Conservation (phyloP, 2,329 filamentous ascomycete genomes). For the Colletotrichum sp. region DNA sequence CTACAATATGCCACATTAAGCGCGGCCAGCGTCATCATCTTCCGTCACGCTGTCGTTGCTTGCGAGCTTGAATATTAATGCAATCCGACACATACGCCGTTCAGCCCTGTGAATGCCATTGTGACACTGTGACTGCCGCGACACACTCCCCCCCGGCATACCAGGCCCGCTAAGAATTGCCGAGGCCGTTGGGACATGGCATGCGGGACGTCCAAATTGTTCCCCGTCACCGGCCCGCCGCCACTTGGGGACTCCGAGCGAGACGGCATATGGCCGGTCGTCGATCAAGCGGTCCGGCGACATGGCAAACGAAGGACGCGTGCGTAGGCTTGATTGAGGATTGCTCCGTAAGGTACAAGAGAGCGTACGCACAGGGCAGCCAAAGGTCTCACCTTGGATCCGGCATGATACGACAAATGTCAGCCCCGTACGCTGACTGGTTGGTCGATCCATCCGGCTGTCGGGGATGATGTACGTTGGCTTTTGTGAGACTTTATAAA, state of each 20-base stretch:
- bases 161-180: not conserved
- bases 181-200: not conserved
- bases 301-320: not conserved
- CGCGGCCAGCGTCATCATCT: not conserved
- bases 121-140: not conserved
- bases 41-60: not conserved
- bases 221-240: not conserved
- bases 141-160: not conserved
- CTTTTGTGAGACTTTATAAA: not conserved
- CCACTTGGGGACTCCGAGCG: not conserved
- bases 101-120: not conserved
- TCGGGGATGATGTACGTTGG: not conserved
- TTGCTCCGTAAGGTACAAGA: not conserved
- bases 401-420: constrained; percentile 12
- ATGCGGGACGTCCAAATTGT: not conserved
- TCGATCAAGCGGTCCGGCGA: not conserved
- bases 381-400: constrained; percentile 5
- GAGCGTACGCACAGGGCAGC: constrained; percentile 3
- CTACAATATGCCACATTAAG: too few relatives aligned
- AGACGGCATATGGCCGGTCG: not conserved
- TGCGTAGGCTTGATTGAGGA: not conserved
- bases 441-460: constrained; percentile 10
- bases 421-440: constrained; percentile 7
- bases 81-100: not conserved
- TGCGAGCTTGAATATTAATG: not conserved